Conservation (phyloP, 768 basidiomycete species). For the Podaxis rugospora region DNA sequence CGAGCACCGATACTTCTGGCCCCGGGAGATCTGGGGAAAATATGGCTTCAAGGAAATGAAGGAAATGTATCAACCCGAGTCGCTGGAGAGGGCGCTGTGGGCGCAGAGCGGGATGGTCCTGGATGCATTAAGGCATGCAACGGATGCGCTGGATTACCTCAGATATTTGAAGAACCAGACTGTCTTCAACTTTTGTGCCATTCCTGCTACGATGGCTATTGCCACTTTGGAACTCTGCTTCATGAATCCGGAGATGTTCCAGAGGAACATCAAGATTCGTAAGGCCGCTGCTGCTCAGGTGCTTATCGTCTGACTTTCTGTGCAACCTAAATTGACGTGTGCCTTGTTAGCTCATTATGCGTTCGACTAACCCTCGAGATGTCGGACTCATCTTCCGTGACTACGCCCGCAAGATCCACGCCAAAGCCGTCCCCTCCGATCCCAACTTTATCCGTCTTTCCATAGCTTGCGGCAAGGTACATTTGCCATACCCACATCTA, state of each 20-base stretch:
- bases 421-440: conserved; percentile 72
- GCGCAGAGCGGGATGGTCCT: conserved; percentile 87
- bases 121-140: conserved; percentile 80
- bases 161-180: conserved; percentile 82
- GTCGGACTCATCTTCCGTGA: conserved; percentile 86
- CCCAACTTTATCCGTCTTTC: conserved; percentile 83
- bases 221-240: conserved; percentile 91
- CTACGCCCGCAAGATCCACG: conserved; percentile 78
- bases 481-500: neutral
- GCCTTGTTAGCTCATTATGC: conserved; percentile 76
- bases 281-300: conserved; percentile 86
- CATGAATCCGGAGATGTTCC: conserved; percentile 87
- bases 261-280: conserved; percentile 90
- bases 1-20: conserved; percentile 89
- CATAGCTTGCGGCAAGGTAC: conserved; percentile 74
- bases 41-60: conserved; percentile 71
- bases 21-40: conserved; percentile 83
- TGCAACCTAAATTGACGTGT: neutral
- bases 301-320: conserved; percentile 21
- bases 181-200: conserved; percentile 94
- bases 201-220: conserved; percentile 93
- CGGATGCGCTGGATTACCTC: conserved; percentile 88
- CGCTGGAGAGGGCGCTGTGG: conserved; percentile 66
- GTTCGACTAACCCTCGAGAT: conserved; percentile 87
- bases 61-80: conserved; percentile 57